Percentiles rank a stretch among this genome's conserved stretches.
These are phyloP conservation scores for Astragalus glycyphyllos DNA, from an alignment of 306 rosid genomes.

Conservation along the genomic window DNA sequence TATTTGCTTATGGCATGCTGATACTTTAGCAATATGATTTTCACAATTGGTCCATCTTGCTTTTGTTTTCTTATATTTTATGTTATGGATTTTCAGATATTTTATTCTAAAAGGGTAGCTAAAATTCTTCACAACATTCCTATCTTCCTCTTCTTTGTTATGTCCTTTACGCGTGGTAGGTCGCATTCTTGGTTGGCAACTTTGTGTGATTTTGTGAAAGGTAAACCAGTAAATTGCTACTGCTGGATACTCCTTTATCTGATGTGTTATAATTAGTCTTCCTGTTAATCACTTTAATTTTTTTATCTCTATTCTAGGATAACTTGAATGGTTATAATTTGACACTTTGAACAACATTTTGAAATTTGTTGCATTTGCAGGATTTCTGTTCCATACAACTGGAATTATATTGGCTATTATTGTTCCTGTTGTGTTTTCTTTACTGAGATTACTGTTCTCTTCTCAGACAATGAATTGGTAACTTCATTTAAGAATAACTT, in stretches of 20 bases:
- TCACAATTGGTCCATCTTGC: conserved; percentile 29
- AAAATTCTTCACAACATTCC: conserved; percentile 82
- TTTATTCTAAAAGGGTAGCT: conserved; percentile 84
- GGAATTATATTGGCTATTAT: conserved; percentile 72
- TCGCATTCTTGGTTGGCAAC: conserved; percentile 61
- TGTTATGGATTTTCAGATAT: conserved; percentile 62
- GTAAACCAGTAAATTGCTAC: conserved; percentile 60
- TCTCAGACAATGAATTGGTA: conserved; percentile 90
- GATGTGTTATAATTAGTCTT: conserved; percentile 25
- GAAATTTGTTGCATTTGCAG: conserved; percentile 59
- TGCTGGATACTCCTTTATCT: conserved; percentile 27
- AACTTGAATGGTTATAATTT: conserved; percentile 28
- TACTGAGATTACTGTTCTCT: conserved; percentile 66
- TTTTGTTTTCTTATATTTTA: conserved; percentile 34
- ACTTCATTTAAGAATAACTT: conserved; percentile 43
- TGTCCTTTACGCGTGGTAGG: conserved; percentile 56
- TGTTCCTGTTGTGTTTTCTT: conserved; percentile 73
- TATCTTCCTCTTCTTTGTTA: conserved; percentile 61
- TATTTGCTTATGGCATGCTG: conserved; percentile 36
- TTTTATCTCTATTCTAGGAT: conserved; percentile 35
- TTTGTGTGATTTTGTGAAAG: conserved; percentile 71
- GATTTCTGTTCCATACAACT: conserved; percentile 64
- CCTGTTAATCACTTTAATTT: conserved; percentile 8
- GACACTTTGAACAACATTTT: conserved; percentile 29
- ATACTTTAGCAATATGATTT: conserved; percentile 37